These are phyloP conservation scores for Pseudogymnoascus sp. DNA, from an alignment of 2,329 filamentous ascomycete genomes.

Conservation along the genomic window DNA sequence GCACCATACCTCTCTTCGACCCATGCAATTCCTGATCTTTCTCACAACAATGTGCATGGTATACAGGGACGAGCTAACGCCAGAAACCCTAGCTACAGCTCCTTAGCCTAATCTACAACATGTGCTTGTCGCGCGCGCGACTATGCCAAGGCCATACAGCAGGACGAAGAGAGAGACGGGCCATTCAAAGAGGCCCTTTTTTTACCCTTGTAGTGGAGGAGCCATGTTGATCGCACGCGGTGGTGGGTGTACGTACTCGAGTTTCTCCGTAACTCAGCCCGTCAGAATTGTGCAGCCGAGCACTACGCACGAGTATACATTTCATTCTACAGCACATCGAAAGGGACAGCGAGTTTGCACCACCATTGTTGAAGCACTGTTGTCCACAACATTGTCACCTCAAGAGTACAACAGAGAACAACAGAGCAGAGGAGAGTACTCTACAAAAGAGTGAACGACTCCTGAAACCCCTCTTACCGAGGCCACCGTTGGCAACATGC, in stretches of 20 bases:
- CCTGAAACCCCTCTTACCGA: neutral
- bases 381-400: neutral
- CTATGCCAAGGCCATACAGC: neutral
- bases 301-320: neutral
- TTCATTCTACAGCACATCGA: neutral
- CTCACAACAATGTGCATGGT: neutral
- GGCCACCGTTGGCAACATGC: neutral
- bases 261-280: neutral
- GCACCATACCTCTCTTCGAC: neutral
- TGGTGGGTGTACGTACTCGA: neutral
- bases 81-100: neutral
- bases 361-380: neutral
- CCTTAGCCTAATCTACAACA: slow-evolving; percentile 6
- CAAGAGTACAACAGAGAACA: neutral
- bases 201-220: neutral
- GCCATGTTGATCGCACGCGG: neutral
- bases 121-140: neutral
- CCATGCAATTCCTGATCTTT: neutral
- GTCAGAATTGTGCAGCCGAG: neutral
- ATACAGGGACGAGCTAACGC: neutral
- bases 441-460: neutral
- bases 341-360: neutral
- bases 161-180: neutral
- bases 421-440: neutral
- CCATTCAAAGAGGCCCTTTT: neutral